Evolutionary conservation across 2,329 filamentous ascomycete species (phyloP).

Genomic region (Sclerotinia spermophila): DNA sequence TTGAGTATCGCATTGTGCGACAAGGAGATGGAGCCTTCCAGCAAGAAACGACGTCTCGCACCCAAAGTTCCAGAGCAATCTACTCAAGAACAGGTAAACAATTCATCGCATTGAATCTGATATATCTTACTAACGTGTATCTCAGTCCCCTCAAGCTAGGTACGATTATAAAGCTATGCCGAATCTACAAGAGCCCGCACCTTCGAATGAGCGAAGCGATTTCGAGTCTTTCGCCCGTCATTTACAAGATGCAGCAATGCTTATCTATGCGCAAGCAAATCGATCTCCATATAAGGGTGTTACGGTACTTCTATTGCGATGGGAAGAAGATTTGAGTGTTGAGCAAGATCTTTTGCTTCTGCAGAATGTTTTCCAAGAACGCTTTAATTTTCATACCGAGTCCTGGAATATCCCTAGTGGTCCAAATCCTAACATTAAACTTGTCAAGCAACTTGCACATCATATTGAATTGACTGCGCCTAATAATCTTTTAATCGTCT

Average conservation of each 20-base stretch:
- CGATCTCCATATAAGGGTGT: conserved; percentile 54
- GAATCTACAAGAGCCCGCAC: conserved; percentile 33
- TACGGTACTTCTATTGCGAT: conserved; percentile 58
- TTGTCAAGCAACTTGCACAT: conserved; percentile 56
- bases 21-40: conserved; percentile 31
- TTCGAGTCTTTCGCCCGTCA: conserved; percentile 66
- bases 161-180: conserved; percentile 36
- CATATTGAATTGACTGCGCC: conserved; percentile 56
- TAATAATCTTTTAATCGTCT: conserved; percentile 60
- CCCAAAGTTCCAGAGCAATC: conserved; percentile 37
- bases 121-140: conserved; percentile 20
- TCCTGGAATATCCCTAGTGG: conserved; percentile 59
- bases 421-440: conserved; percentile 57
- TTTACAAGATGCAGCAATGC: conserved; percentile 64
- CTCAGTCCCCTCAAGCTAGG: conserved; percentile 31
- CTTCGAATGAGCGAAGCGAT: conserved; percentile 43
- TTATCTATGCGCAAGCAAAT: conserved; percentile 61
- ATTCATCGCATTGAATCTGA: conserved; percentile 6
- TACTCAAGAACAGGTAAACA: conserved; percentile 35
- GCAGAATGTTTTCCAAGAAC: conserved; percentile 55
- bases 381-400: conserved; percentile 59
- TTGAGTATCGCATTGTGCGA: conserved; percentile 11
- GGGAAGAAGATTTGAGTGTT: conserved; percentile 56
- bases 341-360: conserved; percentile 53
- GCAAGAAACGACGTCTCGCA: conserved; percentile 39